A percentile compares a stretch with the other conserved stretches of the same genome.
phyloP scores from a whole-genome alignment of 768 basidiomycete genomes.

The Exsudoporus frostii region DNA sequence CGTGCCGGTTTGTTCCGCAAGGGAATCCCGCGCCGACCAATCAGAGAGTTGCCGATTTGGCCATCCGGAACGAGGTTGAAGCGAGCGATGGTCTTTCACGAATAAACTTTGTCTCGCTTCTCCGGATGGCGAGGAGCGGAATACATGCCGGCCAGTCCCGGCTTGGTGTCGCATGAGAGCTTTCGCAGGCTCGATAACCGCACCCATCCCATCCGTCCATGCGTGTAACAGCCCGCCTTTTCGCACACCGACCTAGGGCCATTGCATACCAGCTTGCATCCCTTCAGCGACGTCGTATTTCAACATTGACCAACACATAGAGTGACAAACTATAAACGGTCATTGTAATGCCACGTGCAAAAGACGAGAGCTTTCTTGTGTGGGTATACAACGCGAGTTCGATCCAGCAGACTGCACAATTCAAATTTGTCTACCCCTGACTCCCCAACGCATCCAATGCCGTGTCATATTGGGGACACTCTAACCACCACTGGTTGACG shows the following conservation, averaged over 20 bases:
- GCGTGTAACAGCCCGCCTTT: no score
- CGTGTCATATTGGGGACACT: constrained; percentile 18
- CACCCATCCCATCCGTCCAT: no score
- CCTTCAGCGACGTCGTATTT: neutral
- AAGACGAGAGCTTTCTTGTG: neutral
- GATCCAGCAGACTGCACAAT: neutral
- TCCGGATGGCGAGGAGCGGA: no score
- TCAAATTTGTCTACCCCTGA: constrained; percentile 2
- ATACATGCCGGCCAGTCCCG: no score
- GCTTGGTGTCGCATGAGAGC: no score
- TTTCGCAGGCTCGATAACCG: no score
- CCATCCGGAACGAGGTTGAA: neutral
- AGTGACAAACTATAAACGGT: neutral
- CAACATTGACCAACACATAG: neutral
- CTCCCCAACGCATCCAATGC: constrained; percentile 2
- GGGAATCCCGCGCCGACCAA: constrained; percentile 16
- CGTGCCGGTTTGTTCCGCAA: constrained; percentile 29
- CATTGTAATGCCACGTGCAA: neutral
- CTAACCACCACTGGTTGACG: constrained; percentile 30
- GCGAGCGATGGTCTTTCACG: no score
- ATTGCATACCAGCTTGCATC: no score
- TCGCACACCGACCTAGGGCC: no score
- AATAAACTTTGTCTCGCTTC: no score
- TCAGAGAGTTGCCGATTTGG: constrained; percentile 11
- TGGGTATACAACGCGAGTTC: neutral